A percentile compares a stretch with the other conserved stretches of the same genome.
Conservation (phyloP, 768 basidiomycete species). For the Suillus hirtellus region DNA sequence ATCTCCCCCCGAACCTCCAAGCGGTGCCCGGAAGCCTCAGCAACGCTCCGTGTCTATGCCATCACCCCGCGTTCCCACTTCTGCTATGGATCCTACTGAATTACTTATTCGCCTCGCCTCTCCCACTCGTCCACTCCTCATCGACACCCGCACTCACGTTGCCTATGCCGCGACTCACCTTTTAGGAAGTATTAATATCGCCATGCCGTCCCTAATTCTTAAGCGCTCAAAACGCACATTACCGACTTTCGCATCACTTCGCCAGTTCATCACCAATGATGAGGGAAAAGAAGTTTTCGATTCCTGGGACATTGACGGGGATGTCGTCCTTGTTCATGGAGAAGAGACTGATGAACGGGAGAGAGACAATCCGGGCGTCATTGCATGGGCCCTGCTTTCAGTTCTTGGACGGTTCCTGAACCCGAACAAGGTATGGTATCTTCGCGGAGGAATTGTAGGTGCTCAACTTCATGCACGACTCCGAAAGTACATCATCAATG, state of each 20-base stretch:
- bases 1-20: constrained; percentile 15
- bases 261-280: constrained; percentile 82
- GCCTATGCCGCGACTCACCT: constrained; percentile 68
- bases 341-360: constrained; percentile 75
- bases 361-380: constrained; percentile 51
- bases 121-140: constrained; percentile 60
- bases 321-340: constrained; percentile 69
- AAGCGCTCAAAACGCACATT: constrained; percentile 68
- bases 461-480: constrained; percentile 61
- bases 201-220: constrained; percentile 87
- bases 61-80: constrained; percentile 37
- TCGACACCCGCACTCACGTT: constrained; percentile 78
- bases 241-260: constrained; percentile 65
- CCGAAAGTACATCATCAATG: constrained; percentile 46
- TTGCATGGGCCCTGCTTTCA: constrained; percentile 71
- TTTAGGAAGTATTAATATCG: constrained; percentile 74
- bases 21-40: constrained; percentile 17
- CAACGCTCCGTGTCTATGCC: constrained; percentile 10
- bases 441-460: constrained; percentile 68
- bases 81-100: constrained; percentile 40
- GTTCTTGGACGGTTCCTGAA: constrained; percentile 61
- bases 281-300: constrained; percentile 48
- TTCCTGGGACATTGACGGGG: constrained; percentile 74
- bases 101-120: constrained; percentile 52
- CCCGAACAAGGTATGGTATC: constrained; percentile 59